These are phyloP conservation scores for Xylaria sp. DNA, from an alignment of 495 filamentous ascomycete species.

Conservation along the genomic window DNA sequence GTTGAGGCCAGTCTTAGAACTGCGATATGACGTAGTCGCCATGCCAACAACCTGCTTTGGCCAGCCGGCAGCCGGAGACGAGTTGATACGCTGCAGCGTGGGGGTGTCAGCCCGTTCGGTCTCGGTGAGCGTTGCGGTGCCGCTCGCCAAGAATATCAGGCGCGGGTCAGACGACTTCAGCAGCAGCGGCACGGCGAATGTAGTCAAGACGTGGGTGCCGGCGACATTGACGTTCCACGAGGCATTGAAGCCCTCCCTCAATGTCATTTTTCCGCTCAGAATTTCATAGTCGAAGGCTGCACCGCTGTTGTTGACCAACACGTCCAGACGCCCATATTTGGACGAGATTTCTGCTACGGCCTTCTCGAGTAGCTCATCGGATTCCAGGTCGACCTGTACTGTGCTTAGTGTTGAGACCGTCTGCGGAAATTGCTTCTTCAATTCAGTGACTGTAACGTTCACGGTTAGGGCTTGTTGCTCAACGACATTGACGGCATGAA, in stretches of 20 bases:
- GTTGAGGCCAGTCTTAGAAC: constrained; percentile 66
- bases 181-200: constrained; percentile 53
- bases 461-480: background rate
- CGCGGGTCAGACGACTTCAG: constrained; percentile 52
- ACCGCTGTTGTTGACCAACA: constrained; percentile 62
- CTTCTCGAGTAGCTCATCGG: constrained; percentile 58
- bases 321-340: constrained; percentile 55
- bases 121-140: constrained; percentile 53
- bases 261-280: constrained; percentile 32
- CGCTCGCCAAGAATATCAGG: constrained; percentile 58
- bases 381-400: constrained; percentile 58
- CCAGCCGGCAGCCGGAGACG: constrained; percentile 52
- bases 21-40: constrained; percentile 53
- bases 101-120: constrained; percentile 37
- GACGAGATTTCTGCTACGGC: constrained; percentile 45
- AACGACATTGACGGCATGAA: background rate
- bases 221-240: constrained; percentile 59
- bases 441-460: constrained; percentile 24
- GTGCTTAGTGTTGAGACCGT: constrained; percentile 44
- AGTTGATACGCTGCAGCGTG: constrained; percentile 37
- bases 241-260: constrained; percentile 53
- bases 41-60: constrained; percentile 29
- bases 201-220: constrained; percentile 57
- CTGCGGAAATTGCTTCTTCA: constrained; percentile 46
- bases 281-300: constrained; percentile 46